Evolutionary conservation across 2,329 filamentous ascomycete species (phyloP).

Genomic region (Herpotrichia juniperi): DNA sequence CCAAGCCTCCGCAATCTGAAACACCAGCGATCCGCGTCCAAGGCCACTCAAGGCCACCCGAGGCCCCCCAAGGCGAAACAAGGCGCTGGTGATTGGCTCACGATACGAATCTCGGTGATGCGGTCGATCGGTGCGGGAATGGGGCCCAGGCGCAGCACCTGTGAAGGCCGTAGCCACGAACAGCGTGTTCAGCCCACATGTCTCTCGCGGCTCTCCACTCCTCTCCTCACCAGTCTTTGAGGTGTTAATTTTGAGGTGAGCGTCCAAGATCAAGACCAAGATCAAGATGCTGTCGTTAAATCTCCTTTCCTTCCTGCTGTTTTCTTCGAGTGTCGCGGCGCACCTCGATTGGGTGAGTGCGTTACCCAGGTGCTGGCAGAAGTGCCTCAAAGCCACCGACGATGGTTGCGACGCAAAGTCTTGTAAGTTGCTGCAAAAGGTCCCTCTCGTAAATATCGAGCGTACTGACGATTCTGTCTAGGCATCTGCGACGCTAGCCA

Average conservation of each 20-base stretch:
- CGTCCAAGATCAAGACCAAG: not conserved
- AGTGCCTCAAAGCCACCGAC: constrained; percentile 21
- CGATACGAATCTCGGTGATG: not conserved
- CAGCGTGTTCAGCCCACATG: not conserved
- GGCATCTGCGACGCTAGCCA: constrained; percentile 33
- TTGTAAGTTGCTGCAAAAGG: constrained; percentile 16
- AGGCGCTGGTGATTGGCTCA: constrained; percentile 4
- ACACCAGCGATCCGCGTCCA: no score
- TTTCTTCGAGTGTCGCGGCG: constrained; percentile 2
- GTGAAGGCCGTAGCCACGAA: not conserved
- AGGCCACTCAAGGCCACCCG: no score
- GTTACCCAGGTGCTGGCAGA: constrained; percentile 26
- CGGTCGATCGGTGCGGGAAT: constrained; percentile 3
- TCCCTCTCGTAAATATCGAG: not conserved
- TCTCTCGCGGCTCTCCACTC: not conserved
- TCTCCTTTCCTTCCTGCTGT: constrained; percentile 1
- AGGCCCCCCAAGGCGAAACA: constrained; percentile 1
- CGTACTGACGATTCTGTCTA: constrained; percentile 8
- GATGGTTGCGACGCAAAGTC: constrained; percentile 25
- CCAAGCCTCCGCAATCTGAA: no score
- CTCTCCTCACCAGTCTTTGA: constrained; percentile 2
- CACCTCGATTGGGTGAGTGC: constrained; percentile 22
- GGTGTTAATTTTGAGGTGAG: not conserved
- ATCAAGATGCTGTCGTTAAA: constrained; percentile 6
- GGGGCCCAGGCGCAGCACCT: not conserved